Evolutionary conservation across 2,329 filamentous ascomycete genomes (phyloP), one percentile per base, ranked within the genome.

Genomic region (Ophiocordyceps camponoti-saundersi): DNA sequence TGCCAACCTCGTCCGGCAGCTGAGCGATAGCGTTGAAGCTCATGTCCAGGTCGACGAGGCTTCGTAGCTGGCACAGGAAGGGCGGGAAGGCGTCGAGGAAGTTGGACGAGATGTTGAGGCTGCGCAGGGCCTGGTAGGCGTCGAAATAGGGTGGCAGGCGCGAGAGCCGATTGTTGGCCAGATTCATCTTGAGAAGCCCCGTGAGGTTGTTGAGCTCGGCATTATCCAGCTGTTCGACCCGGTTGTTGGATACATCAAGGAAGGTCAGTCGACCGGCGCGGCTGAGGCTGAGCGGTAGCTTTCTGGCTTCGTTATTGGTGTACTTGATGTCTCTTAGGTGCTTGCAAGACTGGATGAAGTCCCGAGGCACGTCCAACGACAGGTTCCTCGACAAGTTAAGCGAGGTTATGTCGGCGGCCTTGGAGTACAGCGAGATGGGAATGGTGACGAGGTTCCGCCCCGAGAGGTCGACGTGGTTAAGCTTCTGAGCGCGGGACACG

Each of bases 311-410:
- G 56, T 96, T 96, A 59, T 88, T 90, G 55, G 85, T 88, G 63
- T 84, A 98, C 58, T 93, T 95, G 70, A 98, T 92, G 61, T 98
- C 92, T 45, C 90, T 80, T 20, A 98, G 69, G 57, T 90, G 88
- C 54, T 82, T 80, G 65, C 92, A 98, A 26, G 86, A 85, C 60
- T 94, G 87, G 47, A 98, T 89, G 59, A 98, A 98, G 62, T 98
- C 92, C 58, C 88, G 87, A 0, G 92, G 92, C 15, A 98, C 80
- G 56, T 95, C 87, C 26, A 98, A 72, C 0, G 88, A 92, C 42
- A 96, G 68, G 55, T 98, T 98, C 36, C 86, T 79, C 1, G 92
- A 96, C 11, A 98, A 70, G 58, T 98, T 96, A 39, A 98, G 74
- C 0, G 88, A 93, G 47, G 94, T 90, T 54, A 98, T 96, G 58